Conservation (phyloP, 78 protist species). For the Anaeramoeba ignava region DNA sequence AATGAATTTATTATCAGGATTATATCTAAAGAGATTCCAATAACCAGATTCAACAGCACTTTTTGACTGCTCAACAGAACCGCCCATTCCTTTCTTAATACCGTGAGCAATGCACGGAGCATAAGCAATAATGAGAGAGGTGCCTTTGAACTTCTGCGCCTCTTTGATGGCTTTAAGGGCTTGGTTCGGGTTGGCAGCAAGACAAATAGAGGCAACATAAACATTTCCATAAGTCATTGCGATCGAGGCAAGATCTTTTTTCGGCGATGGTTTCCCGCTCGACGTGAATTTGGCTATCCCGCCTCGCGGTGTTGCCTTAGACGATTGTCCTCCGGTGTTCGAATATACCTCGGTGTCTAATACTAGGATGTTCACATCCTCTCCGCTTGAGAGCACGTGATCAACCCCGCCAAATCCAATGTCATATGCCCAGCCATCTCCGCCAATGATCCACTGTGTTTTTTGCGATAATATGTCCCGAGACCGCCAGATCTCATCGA, state of each 20-base stretch:
- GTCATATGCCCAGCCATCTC: too few relatives aligned
- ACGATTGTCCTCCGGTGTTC: conserved; percentile 43
- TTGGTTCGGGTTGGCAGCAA: conserved; percentile 27
- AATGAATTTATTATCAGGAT: too few relatives aligned
- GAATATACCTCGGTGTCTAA: conserved; percentile 59
- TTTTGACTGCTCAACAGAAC: too few relatives aligned
- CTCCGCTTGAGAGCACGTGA: conserved; percentile 60
- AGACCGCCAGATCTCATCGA: too few relatives aligned
- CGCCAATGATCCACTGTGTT: too few relatives aligned
- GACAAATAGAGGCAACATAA: conserved; percentile 60
- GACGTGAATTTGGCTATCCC: conserved; percentile 37
- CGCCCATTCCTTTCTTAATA: conserved; percentile 1
- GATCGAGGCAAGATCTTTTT: conserved; percentile 55
- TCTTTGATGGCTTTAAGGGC: conserved; percentile 20
- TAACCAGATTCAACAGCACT: conserved; percentile 47
- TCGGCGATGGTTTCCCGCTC: conserved; percentile 25
- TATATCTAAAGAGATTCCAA: conserved; percentile 63
- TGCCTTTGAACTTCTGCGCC: conserved; percentile 42
- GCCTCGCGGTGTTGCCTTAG: conserved; percentile 34
- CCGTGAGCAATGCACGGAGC: conserved; percentile 47
- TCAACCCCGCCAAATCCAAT: conserved; percentile 56
- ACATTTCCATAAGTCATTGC: conserved; percentile 55
- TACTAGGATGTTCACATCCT: conserved; percentile 47
- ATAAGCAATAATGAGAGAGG: conserved; percentile 41
- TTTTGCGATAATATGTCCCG: too few relatives aligned